phyloP scores from a whole-genome alignment of 148 eudicot species.

The Salicornia ramosissima region DNA sequence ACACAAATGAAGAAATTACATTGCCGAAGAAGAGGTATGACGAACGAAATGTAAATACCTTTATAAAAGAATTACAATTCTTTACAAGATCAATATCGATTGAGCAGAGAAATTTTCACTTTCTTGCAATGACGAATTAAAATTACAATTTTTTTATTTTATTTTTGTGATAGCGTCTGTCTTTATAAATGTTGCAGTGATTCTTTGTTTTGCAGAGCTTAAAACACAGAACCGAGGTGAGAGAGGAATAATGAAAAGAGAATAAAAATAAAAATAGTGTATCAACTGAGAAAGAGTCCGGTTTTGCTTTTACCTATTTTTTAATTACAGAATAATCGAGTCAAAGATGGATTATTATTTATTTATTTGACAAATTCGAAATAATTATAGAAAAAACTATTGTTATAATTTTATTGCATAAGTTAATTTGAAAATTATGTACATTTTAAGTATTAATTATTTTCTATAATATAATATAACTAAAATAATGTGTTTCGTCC shows the following conservation, averaged over 20 bases:
- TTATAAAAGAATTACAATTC: no score
- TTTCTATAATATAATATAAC: no score
- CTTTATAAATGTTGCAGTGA: conserved; percentile 11
- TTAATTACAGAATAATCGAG: no score
- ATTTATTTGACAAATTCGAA: no score
- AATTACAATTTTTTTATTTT: not conserved
- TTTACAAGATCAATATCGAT: not conserved
- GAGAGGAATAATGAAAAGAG: not conserved
- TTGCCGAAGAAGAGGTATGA: not conserved
- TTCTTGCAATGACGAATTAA: conserved; percentile 21
- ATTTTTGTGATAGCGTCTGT: not conserved
- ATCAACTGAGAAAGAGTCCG: no score
- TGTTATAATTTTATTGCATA: no score
- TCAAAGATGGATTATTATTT: no score
- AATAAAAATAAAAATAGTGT: not conserved
- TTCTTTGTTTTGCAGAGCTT: conserved; percentile 6
- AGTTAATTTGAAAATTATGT: no score
- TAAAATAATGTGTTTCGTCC: no score
- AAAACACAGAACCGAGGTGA: conserved; percentile 12
- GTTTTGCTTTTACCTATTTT: no score
- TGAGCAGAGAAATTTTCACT: not conserved
- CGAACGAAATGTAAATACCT: not conserved
- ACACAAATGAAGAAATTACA: not conserved
- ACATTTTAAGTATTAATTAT: no score
- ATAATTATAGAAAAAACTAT: no score